phyloP scores from a whole-genome alignment of 129 eudicot genomes.

The Erigeron canadensis region DNA sequence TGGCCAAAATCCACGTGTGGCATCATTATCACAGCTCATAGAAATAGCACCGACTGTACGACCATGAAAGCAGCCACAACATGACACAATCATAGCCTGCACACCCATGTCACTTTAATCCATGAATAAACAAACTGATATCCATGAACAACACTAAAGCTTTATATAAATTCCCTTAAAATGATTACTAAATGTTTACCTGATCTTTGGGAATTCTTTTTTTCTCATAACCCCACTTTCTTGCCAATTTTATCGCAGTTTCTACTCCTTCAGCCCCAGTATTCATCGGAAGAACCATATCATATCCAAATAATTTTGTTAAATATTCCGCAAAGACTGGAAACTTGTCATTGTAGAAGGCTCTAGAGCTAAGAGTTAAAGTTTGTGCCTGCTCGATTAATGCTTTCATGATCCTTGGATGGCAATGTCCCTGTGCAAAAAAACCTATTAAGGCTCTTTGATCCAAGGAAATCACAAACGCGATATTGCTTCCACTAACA shows the following conservation, averaged over 20 bases:
- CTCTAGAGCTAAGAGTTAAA: constrained; percentile 93
- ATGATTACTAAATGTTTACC: constrained; percentile 36
- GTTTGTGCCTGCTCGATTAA: constrained; percentile 74
- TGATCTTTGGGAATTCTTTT: constrained; percentile 78
- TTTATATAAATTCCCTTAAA: background rate
- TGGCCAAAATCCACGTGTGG: constrained; percentile 91
- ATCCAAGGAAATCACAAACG: too few relatives aligned
- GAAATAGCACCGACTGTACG: constrained; percentile 93
- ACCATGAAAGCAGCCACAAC: constrained; percentile 99
- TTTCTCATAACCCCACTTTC: constrained; percentile 96
- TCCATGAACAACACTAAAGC: background rate
- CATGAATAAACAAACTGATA: background rate
- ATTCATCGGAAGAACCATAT: constrained; percentile 97
- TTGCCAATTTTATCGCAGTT: constrained; percentile 90
- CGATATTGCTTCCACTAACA: constrained; percentile 7
- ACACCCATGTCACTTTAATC: constrained; percentile 2
- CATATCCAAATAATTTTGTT: constrained; percentile 85
- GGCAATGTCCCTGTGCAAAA: constrained; percentile 89
- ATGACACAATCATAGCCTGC: constrained; percentile 95
- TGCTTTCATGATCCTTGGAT: constrained; percentile 87
- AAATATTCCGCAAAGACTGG: constrained; percentile 83
- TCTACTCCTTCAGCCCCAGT: constrained; percentile 99
- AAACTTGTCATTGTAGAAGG: constrained; percentile 87
- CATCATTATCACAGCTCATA: constrained; percentile 99
- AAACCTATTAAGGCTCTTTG: background rate